These are phyloP conservation scores for Cicer chorassanicum DNA, from an alignment of 306 rosid species.

Conservation along the genomic window DNA sequence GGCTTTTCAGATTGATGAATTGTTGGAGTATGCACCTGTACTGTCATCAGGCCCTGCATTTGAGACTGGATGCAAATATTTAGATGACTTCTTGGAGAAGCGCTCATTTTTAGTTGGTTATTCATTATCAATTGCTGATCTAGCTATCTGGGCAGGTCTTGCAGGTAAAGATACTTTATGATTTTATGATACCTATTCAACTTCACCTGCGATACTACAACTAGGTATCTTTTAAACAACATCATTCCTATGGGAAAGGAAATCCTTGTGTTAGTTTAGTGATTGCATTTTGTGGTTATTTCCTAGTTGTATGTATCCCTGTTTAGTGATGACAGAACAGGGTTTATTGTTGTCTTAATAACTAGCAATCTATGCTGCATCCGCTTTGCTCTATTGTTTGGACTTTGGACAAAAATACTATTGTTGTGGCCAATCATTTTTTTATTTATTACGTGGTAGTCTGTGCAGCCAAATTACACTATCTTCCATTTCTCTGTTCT, in stretches of 20 bases:
- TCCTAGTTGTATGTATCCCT: neutral
- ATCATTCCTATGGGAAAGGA: slow-evolving; percentile 8
- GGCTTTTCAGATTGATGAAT: slow-evolving; percentile 69
- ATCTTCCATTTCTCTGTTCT: slow-evolving; percentile 14
- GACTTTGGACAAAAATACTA: neutral
- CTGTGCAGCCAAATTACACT: neutral
- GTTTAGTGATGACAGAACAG: neutral
- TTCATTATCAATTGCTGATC: slow-evolving; percentile 78
- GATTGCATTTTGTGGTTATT: slow-evolving; percentile 23
- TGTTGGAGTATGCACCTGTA: slow-evolving; percentile 79
- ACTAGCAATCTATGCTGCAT: neutral
- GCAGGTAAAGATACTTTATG: slow-evolving; percentile 59
- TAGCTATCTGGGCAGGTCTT: slow-evolving; percentile 87
- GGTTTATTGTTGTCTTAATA: neutral
- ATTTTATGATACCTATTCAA: slow-evolving; percentile 8
- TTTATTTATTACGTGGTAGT: neutral
- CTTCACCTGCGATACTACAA: neutral
- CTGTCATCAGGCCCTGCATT: slow-evolving; percentile 79
- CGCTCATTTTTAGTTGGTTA: slow-evolving; percentile 65
- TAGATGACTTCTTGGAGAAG: slow-evolving; percentile 68
- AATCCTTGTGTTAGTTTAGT: slow-evolving; percentile 3
- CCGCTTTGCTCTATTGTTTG: slow-evolving; percentile 17
- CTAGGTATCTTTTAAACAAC: slow-evolving; percentile 9
- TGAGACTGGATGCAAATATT: slow-evolving; percentile 76
- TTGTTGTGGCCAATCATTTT: slow-evolving; percentile 1